Conservation (phyloP, 768 basidiomycete genomes). For the Wakefieldia striispora region DNA sequence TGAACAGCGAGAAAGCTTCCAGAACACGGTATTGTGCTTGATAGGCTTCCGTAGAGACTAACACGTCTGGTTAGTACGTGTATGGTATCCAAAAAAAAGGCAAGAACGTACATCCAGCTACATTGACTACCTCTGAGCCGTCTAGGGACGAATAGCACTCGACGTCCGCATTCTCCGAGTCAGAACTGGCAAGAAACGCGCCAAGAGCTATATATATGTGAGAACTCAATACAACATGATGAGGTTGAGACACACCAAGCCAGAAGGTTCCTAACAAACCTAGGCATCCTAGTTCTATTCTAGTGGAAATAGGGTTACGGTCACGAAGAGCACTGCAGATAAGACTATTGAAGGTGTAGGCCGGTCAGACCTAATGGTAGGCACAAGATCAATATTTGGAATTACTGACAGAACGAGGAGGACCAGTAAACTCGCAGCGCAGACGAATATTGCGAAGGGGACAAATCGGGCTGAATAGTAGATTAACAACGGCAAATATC, state of each 20-base stretch:
- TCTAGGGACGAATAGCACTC: slow-evolving; percentile 70
- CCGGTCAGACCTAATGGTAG: not conserved
- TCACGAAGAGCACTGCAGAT: slow-evolving; percentile 61
- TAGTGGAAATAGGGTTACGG: slow-evolving; percentile 76
- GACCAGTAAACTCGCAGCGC: slow-evolving; percentile 65
- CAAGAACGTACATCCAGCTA: slow-evolving; percentile 60
- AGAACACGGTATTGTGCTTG: slow-evolving; percentile 88
- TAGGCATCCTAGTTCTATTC: slow-evolving; percentile 69
- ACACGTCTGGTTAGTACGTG: slow-evolving; percentile 5
- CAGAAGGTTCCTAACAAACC: slow-evolving; percentile 74
- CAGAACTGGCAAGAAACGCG: slow-evolving; percentile 68
- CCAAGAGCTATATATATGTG: slow-evolving; percentile 56
- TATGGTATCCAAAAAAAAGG: not conserved
- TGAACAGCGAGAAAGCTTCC: slow-evolving; percentile 77
- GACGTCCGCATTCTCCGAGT: slow-evolving; percentile 75
- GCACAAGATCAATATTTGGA: not conserved
- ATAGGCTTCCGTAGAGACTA: slow-evolving; percentile 82
- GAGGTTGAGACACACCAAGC: slow-evolving; percentile 53
- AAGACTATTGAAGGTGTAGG: slow-evolving; percentile 40
- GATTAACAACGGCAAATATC: slow-evolving; percentile 1
- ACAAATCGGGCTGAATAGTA: slow-evolving; percentile 70
- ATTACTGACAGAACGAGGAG: slow-evolving; percentile 60
- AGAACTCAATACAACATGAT: slow-evolving; percentile 6
- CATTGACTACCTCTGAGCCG: slow-evolving; percentile 50
- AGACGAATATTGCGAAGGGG: slow-evolving; percentile 82